These are phyloP conservation scores for Vitellaria paradoxa DNA, from an alignment of 179 eudicot species.

Conservation along the genomic window DNA sequence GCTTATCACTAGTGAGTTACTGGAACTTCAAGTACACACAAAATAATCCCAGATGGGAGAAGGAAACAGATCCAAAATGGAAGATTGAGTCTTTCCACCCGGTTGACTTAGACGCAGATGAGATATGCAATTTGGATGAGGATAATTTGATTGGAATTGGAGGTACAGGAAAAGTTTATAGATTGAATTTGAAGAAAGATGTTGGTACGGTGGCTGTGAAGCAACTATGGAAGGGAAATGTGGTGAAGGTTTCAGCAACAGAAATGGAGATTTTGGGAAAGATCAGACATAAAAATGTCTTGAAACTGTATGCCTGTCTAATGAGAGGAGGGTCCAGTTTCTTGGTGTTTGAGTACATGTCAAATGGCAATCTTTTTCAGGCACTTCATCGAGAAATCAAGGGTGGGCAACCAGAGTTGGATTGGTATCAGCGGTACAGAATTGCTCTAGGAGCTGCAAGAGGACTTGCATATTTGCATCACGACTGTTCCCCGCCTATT, in stretches of 20 bases:
- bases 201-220: conserved; percentile 76
- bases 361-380: conserved; percentile 65
- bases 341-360: conserved; percentile 82
- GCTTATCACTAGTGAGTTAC: conserved; percentile 51
- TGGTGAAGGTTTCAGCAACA: conserved; percentile 38
- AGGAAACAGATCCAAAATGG: conserved; percentile 45
- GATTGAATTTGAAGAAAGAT: conserved; percentile 63
- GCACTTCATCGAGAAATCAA: conserved; percentile 54
- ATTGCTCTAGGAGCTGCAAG: conserved; percentile 86
- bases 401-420: conserved; percentile 49
- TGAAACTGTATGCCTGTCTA: conserved; percentile 81
- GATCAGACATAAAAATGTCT: conserved; percentile 72
- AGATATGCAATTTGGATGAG: conserved; percentile 56
- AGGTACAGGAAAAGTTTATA: conserved; percentile 82
- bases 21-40: conserved; percentile 41
- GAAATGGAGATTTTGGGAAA: conserved; percentile 82
- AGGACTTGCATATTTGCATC: conserved; percentile 85
- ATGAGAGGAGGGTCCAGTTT: conserved; percentile 58
- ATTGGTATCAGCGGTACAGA: conserved; percentile 67
- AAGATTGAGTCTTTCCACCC: conserved; percentile 75
- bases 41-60: conserved; percentile 28
- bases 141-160: conserved; percentile 74
- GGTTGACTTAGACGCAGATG: conserved; percentile 65
- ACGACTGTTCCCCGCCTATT: conserved; percentile 72
- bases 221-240: conserved; percentile 54